Evolutionary conservation across 2,329 filamentous ascomycete species (phyloP).

Genomic region (Ophiostoma novo-ulmi): DNA sequence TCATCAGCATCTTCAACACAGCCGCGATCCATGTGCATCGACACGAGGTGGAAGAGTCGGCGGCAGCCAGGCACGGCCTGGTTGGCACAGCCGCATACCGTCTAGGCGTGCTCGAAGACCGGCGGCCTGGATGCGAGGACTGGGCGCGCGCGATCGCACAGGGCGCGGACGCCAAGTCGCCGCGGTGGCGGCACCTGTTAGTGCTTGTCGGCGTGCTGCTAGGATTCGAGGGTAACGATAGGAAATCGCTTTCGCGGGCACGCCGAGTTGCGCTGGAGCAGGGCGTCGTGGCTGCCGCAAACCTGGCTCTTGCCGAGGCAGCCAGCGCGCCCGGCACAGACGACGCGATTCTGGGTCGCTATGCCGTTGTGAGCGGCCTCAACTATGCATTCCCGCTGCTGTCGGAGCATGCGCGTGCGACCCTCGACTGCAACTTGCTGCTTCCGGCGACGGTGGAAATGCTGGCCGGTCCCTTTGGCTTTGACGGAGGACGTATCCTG

Average conservation of each 20-base stretch:
- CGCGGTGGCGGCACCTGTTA: conserved; percentile 78
- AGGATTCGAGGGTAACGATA: conserved; percentile 63
- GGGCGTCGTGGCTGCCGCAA: conserved; percentile 68
- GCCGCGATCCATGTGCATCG: conserved; percentile 53
- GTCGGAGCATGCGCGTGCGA: conserved; percentile 52
- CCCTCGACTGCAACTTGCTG: conserved; percentile 62
- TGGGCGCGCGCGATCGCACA: conserved; percentile 55
- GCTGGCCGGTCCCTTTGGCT: conserved; percentile 65
- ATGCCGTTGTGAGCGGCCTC: conserved; percentile 62
- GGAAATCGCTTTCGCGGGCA: conserved; percentile 56
- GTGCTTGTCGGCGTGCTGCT: conserved; percentile 72
- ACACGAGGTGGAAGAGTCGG: conserved; percentile 42
- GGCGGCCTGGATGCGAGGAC: conserved; percentile 43
- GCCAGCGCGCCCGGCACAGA: conserved; percentile 36
- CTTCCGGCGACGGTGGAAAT: conserved; percentile 65
- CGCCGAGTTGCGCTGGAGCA: conserved; percentile 65
- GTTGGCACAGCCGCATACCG: conserved; percentile 17
- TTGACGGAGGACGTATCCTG: conserved; percentile 72
- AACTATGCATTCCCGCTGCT: conserved; percentile 72
- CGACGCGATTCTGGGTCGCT: conserved; percentile 41
- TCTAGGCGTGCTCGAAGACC: conserved; percentile 10
- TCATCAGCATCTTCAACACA: conserved; percentile 67
- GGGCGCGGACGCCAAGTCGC: conserved; percentile 54
- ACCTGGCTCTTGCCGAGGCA: conserved; percentile 59
- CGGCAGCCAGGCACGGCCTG: conserved; percentile 31